phyloP scores from a whole-genome alignment of 805 yeast genomes.

The Saturnispora ahearnii region DNA sequence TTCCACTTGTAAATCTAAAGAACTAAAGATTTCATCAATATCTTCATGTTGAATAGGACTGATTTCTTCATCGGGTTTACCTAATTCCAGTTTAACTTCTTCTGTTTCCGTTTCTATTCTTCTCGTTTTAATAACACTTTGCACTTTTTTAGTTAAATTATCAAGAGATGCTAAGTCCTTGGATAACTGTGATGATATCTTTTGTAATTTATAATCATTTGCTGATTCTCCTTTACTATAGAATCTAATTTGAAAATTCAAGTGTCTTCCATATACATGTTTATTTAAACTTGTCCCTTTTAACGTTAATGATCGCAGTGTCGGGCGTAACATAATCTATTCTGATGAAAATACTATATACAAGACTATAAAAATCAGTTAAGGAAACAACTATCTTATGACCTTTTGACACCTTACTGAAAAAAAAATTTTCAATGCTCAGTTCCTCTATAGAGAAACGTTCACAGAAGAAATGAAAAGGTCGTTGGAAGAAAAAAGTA shows the following conservation, averaged over 20 bases:
- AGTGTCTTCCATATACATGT: no score
- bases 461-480: no score
- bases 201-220: background rate
- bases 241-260: no score
- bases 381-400: background rate
- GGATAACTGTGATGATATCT: slow-evolving; percentile 18
- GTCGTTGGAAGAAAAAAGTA: no score
- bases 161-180: slow-evolving; percentile 23
- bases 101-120: slow-evolving; percentile 15
- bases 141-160: slow-evolving; percentile 23
- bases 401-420: background rate
- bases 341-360: background rate
- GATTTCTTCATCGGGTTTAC: slow-evolving; percentile 14
- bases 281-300: background rate
- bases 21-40: slow-evolving; percentile 23
- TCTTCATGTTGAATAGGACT: slow-evolving; percentile 16
- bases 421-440: background rate
- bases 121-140: slow-evolving; percentile 17
- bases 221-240: background rate
- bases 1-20: slow-evolving; percentile 11
- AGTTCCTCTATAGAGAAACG: no score
- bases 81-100: slow-evolving; percentile 16
- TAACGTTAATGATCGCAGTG: background rate
- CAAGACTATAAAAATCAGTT: background rate
- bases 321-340: background rate